phyloP scores from a whole-genome alignment of 306 rosid genomes.

The Inga laurina region DNA sequence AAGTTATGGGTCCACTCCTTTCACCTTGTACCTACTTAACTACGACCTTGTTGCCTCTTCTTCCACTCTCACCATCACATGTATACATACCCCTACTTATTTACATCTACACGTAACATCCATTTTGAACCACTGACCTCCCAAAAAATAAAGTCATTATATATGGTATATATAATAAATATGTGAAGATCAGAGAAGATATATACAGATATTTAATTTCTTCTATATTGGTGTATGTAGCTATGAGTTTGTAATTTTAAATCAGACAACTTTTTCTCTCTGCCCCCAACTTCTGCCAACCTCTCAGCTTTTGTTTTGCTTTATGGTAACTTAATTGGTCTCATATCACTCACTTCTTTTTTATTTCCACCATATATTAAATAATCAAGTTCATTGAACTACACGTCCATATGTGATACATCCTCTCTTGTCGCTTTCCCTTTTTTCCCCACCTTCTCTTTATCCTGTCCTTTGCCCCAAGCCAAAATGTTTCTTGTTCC shows the following conservation, averaged over 20 bases:
- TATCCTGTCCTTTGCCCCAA: neutral
- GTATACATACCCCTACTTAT: neutral
- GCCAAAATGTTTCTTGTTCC: neutral
- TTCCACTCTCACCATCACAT: neutral
- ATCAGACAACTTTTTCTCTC: slow-evolving; percentile 13
- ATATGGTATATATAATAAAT: neutral
- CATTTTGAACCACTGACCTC: neutral
- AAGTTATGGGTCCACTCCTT: slow-evolving; percentile 33
- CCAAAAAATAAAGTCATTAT: neutral
- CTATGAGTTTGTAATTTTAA: slow-evolving; percentile 15
- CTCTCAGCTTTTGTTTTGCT: slow-evolving; percentile 18
- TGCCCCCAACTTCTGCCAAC: slow-evolving; percentile 47
- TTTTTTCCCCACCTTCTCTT: neutral
- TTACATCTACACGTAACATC: neutral
- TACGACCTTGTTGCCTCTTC: slow-evolving; percentile 21
- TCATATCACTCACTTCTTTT: neutral
- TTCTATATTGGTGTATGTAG: neutral
- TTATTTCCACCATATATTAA: neutral
- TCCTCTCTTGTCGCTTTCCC: neutral
- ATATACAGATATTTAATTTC: neutral
- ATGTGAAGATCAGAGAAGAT: neutral
- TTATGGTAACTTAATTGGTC: slow-evolving; percentile 29
- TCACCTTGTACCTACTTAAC: slow-evolving; percentile 31
- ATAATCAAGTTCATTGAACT: slow-evolving; percentile 42
- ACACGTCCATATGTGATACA: neutral